phyloP scores from a whole-genome alignment of 352 stramenopile genomes.

The Phytophthora pluvialis region DNA sequence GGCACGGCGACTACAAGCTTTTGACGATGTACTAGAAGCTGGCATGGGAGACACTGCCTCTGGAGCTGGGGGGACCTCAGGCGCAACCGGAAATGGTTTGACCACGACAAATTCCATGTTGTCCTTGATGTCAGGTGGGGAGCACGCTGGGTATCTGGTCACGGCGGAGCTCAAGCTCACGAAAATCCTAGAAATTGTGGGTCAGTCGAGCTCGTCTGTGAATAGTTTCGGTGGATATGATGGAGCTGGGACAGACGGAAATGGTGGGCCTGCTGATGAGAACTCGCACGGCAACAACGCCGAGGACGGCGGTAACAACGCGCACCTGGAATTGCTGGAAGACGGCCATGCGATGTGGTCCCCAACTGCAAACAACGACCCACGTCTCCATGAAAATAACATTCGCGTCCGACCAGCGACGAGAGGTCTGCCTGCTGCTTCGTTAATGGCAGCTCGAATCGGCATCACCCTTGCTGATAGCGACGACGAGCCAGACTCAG shows the following conservation, averaged over 20 bases:
- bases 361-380: slow-evolving; percentile 72
- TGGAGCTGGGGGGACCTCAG: slow-evolving; percentile 1
- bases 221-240: slow-evolving; percentile 63
- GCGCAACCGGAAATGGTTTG: slow-evolving; percentile 19
- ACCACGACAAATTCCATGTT: slow-evolving; percentile 35
- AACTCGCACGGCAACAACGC: slow-evolving; percentile 30
- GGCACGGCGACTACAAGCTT: slow-evolving; percentile 65
- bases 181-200: slow-evolving; percentile 79
- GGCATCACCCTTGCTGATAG: slow-evolving; percentile 40
- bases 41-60: slow-evolving; percentile 17
- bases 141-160: slow-evolving; percentile 63
- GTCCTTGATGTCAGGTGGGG: slow-evolving; percentile 41
- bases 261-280: slow-evolving; percentile 37
- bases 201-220: slow-evolving; percentile 69
- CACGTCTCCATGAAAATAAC: slow-evolving; percentile 80
- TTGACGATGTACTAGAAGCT: slow-evolving; percentile 74
- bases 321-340: slow-evolving; percentile 53
- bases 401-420: slow-evolving; percentile 64
- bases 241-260: slow-evolving; percentile 28
- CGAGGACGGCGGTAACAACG: slow-evolving; percentile 31
- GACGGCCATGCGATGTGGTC: slow-evolving; percentile 67
- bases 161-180: slow-evolving; percentile 78
- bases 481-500: slow-evolving; percentile 52
- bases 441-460: slow-evolving; percentile 31
- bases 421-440: slow-evolving; percentile 15